Percentiles rank a stretch among this genome's conserved stretches.
These are phyloP conservation scores for Ophiostoma montium DNA, from an alignment of 2,329 filamentous ascomycete genomes.

Conservation along the genomic window DNA sequence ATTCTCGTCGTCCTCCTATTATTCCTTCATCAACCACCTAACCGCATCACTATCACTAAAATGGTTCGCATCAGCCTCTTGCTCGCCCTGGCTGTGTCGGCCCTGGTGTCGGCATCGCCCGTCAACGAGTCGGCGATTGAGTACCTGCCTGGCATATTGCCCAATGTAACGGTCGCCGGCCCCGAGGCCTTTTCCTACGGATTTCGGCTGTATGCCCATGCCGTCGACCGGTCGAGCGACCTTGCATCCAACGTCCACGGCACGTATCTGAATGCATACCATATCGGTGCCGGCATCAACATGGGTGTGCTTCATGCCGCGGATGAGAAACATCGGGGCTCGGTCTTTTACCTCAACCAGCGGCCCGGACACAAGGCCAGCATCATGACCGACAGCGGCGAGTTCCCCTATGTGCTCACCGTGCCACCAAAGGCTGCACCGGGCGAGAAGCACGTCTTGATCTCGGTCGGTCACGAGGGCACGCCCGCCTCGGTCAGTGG, in stretches of 20 bases:
- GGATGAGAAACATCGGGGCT: constrained; percentile 11
- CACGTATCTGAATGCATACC: constrained; percentile 17
- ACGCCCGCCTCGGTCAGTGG: neutral
- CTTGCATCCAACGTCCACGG: neutral
- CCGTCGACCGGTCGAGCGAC: neutral
- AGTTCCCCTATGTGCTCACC: constrained; percentile 23
- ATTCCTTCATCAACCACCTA: too few relatives aligned
- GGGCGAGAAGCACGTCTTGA: neutral
- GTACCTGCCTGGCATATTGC: neutral
- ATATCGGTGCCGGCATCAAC: constrained; percentile 27
- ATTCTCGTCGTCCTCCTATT: too few relatives aligned
- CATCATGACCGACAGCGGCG: constrained; percentile 28
- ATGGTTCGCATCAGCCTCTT: neutral
- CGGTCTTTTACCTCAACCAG: constrained; percentile 35
- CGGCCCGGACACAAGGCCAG: constrained; percentile 20
- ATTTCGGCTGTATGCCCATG: neutral
- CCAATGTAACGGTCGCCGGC: neutral
- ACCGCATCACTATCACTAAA: too few relatives aligned
- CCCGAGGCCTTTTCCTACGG: neutral
- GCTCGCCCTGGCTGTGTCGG: neutral
- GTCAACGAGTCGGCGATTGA: neutral
- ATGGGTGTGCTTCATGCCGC: constrained; percentile 23
- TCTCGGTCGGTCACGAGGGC: constrained; percentile 16
- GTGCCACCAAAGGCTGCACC: constrained; percentile 12
- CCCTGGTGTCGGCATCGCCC: neutral